Evolutionary conservation across 1,139 yeast species (phyloP), one percentile per base, ranked within the genome.

Genomic region (Groenewaldozyma auringiensis): DNA sequence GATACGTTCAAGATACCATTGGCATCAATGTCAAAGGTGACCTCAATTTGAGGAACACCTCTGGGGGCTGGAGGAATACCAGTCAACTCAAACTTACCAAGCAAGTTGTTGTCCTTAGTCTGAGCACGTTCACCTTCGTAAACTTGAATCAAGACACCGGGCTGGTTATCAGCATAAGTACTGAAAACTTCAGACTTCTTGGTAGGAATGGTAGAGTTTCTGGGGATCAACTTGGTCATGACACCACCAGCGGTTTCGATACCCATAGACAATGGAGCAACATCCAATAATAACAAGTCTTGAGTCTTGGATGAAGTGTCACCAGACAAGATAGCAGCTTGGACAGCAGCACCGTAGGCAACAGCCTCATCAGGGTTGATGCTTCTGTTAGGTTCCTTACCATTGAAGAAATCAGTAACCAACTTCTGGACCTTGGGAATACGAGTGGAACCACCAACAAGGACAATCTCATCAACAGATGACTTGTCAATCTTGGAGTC

Each of bases 381-480:
- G 60, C 96, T 83, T 75, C 83, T 83, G 76, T 85, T 87, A 68
- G 85, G 85, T 78, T 84, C 88, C 81, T 92, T 89, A 74, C 97
- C 97, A 70, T 89, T 92, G 75, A 92, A 89, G 89, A 81, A 89
- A 76, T 92, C 97, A 61, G 95, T 86, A 62, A 89, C 87, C 68
- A 89, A 81, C 76, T 89, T 87, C 79, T 92, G 97, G 68, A 89
- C 85, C 81, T 88, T 88, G 78, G 97, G 97, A 77, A 89, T 89
- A 84, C 97, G 89, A 72, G 98, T 89, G 60, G 98, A 89, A 80
- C 98, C 98, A 83, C 98, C 98, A 64, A 89, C 98, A 62, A 89
- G 79, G 69, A 89, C 98, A 69, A 89, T 89, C 76, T 89, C 97
- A 70, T 92, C 83, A 64, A 92, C 92, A 62, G 78, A 77, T 53